Percentiles rank a stretch among this genome's conserved stretches.
phyloP scores from a whole-genome alignment of 1,139 yeast genomes.

The Arxiozyma bovina region DNA sequence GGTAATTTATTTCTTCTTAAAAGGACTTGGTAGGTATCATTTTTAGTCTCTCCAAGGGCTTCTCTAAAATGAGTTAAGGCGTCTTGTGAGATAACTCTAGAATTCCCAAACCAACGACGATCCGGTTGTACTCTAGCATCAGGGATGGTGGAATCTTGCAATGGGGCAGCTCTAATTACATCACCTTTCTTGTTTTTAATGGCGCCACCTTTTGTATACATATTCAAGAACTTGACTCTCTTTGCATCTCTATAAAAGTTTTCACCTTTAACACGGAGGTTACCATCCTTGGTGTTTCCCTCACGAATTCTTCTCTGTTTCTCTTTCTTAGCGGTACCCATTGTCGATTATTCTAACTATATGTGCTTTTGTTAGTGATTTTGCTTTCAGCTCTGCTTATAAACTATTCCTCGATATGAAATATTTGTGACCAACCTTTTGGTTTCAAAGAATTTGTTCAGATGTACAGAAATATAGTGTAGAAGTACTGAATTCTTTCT shows the following conservation, averaged over 20 bases:
- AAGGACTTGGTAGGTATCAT: constrained; percentile 82
- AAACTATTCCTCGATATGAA: background rate
- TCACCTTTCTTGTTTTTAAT: constrained; percentile 83
- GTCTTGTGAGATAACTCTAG: constrained; percentile 95
- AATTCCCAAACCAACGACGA: constrained; percentile 95
- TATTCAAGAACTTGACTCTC: constrained; percentile 77
- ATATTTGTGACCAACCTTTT: background rate
- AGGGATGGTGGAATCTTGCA: constrained; percentile 83
- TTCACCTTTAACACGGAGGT: constrained; percentile 91
- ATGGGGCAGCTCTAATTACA: constrained; percentile 73
- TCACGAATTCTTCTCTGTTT: constrained; percentile 77
- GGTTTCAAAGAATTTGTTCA: too few relatives aligned
- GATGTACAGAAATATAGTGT: too few relatives aligned
- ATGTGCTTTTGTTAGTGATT: background rate
- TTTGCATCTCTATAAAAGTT: constrained; percentile 93
- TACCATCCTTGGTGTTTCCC: constrained; percentile 77
- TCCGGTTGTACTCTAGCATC: constrained; percentile 93
- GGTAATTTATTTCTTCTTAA: constrained; percentile 87
- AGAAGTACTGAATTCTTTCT: background rate
- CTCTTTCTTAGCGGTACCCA: constrained; percentile 94
- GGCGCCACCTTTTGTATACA: constrained; percentile 91
- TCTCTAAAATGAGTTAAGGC: constrained; percentile 90
- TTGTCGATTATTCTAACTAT: constrained; percentile 25
- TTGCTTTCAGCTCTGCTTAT: background rate
- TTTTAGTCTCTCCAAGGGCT: constrained; percentile 80